These are phyloP conservation scores for Saturnispora dispora DNA, from an alignment of 805 yeast genomes.

Conservation along the genomic window DNA sequence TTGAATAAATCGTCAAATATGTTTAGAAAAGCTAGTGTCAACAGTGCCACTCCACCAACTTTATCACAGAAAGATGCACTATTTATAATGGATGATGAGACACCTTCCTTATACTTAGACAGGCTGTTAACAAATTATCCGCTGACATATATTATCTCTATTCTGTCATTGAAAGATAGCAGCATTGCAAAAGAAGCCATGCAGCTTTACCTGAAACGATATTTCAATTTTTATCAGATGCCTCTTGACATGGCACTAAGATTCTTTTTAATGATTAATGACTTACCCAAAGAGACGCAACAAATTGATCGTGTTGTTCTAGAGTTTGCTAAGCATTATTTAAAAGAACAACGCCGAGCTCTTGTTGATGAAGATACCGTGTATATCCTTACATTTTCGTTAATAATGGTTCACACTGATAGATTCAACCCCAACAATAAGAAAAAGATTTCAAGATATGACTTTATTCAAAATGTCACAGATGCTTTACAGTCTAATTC, in stretches of 20 bases:
- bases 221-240: constrained; percentile 41
- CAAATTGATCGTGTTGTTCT: constrained; percentile 64
- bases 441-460: constrained; percentile 55
- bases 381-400: constrained; percentile 53
- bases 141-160: constrained; percentile 19
- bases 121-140: constrained; percentile 24
- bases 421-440: constrained; percentile 58
- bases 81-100: constrained; percentile 18
- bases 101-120: constrained; percentile 26
- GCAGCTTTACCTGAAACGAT: constrained; percentile 23
- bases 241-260: constrained; percentile 63
- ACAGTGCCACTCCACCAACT: background rate
- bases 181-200: constrained; percentile 20
- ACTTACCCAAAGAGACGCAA: constrained; percentile 64
- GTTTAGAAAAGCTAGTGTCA: constrained; percentile 4
- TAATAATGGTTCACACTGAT: constrained; percentile 69
- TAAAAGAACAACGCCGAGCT: constrained; percentile 31
- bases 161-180: constrained; percentile 26
- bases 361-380: constrained; percentile 42
- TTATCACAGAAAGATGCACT: constrained; percentile 1
- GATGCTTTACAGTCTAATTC: constrained; percentile 20
- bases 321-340: constrained; percentile 46
- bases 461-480: constrained; percentile 39
- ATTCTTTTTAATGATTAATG: constrained; percentile 45
- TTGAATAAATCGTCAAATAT: constrained; percentile 12